Base-by-base conservation (phyloP, 2,329 filamentous ascomycete species). In the Aspergillus tanneri region DNA sequence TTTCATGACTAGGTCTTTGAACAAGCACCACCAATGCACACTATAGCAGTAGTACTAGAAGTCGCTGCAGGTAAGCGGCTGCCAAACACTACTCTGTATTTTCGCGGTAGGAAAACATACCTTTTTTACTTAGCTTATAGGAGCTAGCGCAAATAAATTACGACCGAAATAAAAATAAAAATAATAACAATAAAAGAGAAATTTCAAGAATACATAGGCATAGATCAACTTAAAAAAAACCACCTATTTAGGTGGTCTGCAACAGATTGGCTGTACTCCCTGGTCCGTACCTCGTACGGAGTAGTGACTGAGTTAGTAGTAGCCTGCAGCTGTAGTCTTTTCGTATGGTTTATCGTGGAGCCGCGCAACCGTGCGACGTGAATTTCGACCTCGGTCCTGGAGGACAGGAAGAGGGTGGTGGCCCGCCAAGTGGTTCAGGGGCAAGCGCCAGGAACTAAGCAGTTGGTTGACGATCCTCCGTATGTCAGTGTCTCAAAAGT, bases 321-420 rank as follows among this genome's bases (percentile, higher is more conserved):
- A n/a, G n/a, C n/a, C n/a, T n/a, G n/a, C n/a, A 19, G 30, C 30
- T 16, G 30, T 14, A 34, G 7, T 34, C 30, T 34, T n/a, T 49
- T 51, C 37, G 52, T 57, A 54, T 53, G 57, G 63, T 63, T 53
- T 49, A 53, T 53, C 45, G 59, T 58, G 54, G 56, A 61, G 58
- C 52, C 52, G 58, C 63, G 59, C 55, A 61, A 58, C 52, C 52
- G 58, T 64, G 60, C 55, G 47, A 61, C 56, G 43, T 43, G 35
- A 35, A 37, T 46, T 42, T 47, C 47, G 48, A 56, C 57, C 57
- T 59, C 57, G 52, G 55, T 54, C 45, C 47, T 53, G 36, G 48
- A 36, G 22, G 27, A 50, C 35, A 43, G 23, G 36, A 35, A 35
- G 34, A 30, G 18, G 41, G 39, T 1, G 40, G 36, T 37, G n/a